Base-by-base conservation (phyloP, 352 stramenopile genomes). In the Phytophthora citricola region DNA sequence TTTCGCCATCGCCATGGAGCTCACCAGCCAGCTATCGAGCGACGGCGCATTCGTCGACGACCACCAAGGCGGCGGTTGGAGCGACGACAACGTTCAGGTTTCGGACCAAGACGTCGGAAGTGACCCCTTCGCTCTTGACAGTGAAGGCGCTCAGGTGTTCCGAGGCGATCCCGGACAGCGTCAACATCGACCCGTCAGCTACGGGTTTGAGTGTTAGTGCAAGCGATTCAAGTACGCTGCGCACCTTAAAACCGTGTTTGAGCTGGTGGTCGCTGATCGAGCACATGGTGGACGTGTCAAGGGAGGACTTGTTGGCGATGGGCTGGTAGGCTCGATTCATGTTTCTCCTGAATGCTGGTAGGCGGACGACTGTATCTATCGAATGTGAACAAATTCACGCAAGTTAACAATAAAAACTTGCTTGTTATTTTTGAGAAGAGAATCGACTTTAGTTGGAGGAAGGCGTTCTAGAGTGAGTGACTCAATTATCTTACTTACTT, bases 1-100 rank as follows among this genome's bases (percentile, higher is more conserved):
- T 6, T 63, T 68, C 12, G 44, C 43, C 36, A 60, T 68, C 10
- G 60, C 52, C 32, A 68, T 68, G 1, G 52, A 63, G 44, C 43
- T 68, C 34, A 34, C 60, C 36, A 52, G 32, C 44, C 60, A 68
- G 60, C 20, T 68, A n/a, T 68, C 60, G 3, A 68, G 34, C 36
- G 52, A 68, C 36, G 60, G 60, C n/a, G 34, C 17, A 22, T 68
- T 68, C 36, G 60, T 68, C n/a, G 60, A 68, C 20, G 51, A 68
- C 2, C 32, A 20, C 15, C 29, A 34, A 34, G 15, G 38, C 26
- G 10, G 22, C 9, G 5, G n/a, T 6, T 27, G 31, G 36, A 32
- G 17, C 26, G 36, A 8, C 15, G 58, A 56, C 29, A 22, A 51
- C 34, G 24, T 22, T 9, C 4, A 31, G 24, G 15, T 44, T 38